phyloP scores from a whole-genome alignment of 108 stramenopile genomes.

The Nannochloropsis gaditana region DNA sequence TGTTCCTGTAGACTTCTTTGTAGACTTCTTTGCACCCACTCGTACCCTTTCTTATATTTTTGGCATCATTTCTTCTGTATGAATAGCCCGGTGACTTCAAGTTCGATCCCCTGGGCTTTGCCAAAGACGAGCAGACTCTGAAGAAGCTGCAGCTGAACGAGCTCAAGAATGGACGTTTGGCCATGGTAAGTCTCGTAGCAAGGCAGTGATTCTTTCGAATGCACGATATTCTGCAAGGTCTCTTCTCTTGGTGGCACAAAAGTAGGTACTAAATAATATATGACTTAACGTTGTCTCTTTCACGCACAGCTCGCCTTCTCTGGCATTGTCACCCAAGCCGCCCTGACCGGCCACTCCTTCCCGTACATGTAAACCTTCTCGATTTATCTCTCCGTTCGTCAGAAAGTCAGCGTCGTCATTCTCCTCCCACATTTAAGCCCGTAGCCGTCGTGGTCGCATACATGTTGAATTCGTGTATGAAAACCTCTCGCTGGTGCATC shows the following conservation, averaged over 20 bases:
- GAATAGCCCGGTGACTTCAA: conserved; percentile 77
- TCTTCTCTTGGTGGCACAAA: too few relatives aligned
- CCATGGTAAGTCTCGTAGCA: conserved; percentile 58
- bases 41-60: too few relatives aligned
- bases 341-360: conserved; percentile 65
- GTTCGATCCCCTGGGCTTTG: conserved; percentile 72
- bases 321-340: conserved; percentile 81
- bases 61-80: too few relatives aligned
- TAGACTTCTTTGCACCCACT: background rate
- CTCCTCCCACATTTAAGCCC: background rate
- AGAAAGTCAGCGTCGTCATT: background rate
- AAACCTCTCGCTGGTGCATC: too few relatives aligned
- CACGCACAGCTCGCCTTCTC: conserved; percentile 65
- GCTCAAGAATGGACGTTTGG: conserved; percentile 84
- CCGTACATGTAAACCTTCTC: conserved; percentile 35
- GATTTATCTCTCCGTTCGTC: background rate
- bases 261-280: too few relatives aligned
- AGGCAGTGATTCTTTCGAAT: background rate
- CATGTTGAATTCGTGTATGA: too few relatives aligned
- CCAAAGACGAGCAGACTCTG: conserved; percentile 31
- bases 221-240: too few relatives aligned
- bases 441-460: background rate
- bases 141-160: conserved; percentile 66
- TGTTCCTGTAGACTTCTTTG: background rate
- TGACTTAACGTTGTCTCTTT: too few relatives aligned